Evolutionary conservation across 306 rosid species (phyloP), one percentile per base, ranked within the genome.

Genomic region (Senna siamea): DNA sequence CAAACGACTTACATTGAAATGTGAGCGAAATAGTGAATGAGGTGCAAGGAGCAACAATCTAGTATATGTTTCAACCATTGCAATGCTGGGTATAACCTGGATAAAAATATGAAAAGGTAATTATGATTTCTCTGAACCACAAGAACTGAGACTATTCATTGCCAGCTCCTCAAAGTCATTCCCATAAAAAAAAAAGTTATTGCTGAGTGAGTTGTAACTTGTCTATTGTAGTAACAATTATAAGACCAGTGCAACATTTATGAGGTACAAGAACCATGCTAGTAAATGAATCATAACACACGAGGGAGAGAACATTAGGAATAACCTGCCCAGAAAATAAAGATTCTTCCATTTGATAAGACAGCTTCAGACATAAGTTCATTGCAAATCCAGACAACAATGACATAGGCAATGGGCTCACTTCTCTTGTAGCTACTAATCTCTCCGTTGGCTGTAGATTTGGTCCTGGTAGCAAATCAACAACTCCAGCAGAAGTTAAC

Each of bases 41-140:
- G 99, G 97, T 20, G 96, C 84, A 46, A 94, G 73, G 78, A 94
- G 97, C 77, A 94, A 88, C 82, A 94, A 72, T 71, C 99, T 89
- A 47, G 89, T 62, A 84, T 94, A 94, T 10, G 99, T 89, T 82
- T 94, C 99, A 56, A 89, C 97, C 97, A 94, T 88, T 38, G 99
- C 97, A 81, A 94, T 87, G 87, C 91, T 94, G 66, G 99, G 97
- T 20, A 89, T 81, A 82, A 79, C 92, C 99, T 94, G 92, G 89
- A 85, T 40, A 56, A 10, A 73, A 47, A 69, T 61, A 67, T 8
- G 20, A 58, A 81, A 26, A 68, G 56, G 47, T 26, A 68, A 70
- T 81, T 69, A 37, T 18, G 60, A 74, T 70, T 58, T 56, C 38
- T 40, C 64, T 61, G 40, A 66, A 73, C 57, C 48, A 55, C 65